A percentile compares a stretch with the other conserved stretches of the same genome.
These are phyloP conservation scores for Aurinia saxatilis DNA, from an alignment of 345 rosid species.

Conservation along the genomic window DNA sequence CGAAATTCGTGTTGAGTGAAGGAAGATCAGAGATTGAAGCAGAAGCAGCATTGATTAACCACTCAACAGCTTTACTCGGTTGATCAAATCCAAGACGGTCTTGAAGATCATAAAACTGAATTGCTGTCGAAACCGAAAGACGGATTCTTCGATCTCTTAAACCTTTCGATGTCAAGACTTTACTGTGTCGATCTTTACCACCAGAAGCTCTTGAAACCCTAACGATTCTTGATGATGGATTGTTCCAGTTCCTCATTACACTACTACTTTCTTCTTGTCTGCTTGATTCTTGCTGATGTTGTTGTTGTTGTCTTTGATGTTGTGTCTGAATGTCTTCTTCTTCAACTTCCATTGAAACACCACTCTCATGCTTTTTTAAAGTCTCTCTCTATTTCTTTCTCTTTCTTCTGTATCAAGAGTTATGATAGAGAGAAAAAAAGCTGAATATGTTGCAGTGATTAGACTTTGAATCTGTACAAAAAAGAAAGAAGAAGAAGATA, in stretches of 20 bases:
- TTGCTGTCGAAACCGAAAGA: slow-evolving; percentile 79
- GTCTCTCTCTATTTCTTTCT: slow-evolving; percentile 32
- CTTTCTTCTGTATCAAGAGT: slow-evolving; percentile 37
- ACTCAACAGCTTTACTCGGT: slow-evolving; percentile 95
- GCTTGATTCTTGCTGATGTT: slow-evolving; percentile 46
- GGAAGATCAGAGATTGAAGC: slow-evolving; percentile 86
- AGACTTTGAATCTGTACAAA: slow-evolving; percentile 33
- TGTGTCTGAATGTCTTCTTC: slow-evolving; percentile 49
- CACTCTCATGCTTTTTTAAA: slow-evolving; percentile 60
- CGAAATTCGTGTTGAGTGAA: slow-evolving; percentile 44
- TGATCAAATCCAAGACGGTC: slow-evolving; percentile 90
- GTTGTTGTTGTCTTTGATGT: too few relatives aligned
- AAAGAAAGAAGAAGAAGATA: slow-evolving; percentile 10
- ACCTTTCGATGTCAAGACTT: slow-evolving; percentile 90
- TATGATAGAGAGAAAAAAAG: slow-evolving; percentile 41
- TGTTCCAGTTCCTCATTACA: slow-evolving; percentile 44
- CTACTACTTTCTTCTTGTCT: slow-evolving; percentile 24
- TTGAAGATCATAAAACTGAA: slow-evolving; percentile 89
- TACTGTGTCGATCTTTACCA: slow-evolving; percentile 96
- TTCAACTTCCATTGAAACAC: slow-evolving; percentile 70
- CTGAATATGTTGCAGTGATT: slow-evolving; percentile 49
- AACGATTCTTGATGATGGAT: slow-evolving; percentile 67
- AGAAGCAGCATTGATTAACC: slow-evolving; percentile 81
- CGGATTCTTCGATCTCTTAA: slow-evolving; percentile 79
- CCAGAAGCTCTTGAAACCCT: slow-evolving; percentile 96